phyloP scores from a whole-genome alignment of 805 yeast genomes.

The Hyphopichia homilentoma region DNA sequence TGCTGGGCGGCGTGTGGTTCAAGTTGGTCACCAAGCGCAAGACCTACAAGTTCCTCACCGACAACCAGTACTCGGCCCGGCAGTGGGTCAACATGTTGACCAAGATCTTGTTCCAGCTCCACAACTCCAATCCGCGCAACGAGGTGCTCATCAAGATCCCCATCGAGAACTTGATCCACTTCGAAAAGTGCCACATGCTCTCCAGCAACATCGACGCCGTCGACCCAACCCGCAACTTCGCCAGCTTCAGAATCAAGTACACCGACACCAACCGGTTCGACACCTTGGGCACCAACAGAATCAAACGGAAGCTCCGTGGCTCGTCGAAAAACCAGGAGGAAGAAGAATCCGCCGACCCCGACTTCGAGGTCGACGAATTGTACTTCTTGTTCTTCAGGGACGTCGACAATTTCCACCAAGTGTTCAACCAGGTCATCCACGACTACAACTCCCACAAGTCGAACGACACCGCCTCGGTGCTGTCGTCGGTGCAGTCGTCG shows the following conservation, averaged over 20 bases:
- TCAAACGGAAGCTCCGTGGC: slow-evolving; percentile 5
- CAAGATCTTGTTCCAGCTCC: slow-evolving; percentile 62
- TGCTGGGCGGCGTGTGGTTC: slow-evolving; percentile 46
- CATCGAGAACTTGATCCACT: slow-evolving; percentile 57
- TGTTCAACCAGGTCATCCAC: slow-evolving; percentile 28
- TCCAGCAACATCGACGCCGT: slow-evolving; percentile 6
- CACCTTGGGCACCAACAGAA: slow-evolving; percentile 3
- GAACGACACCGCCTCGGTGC: too few relatives aligned
- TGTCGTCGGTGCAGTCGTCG: too few relatives aligned
- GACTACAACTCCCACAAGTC: slow-evolving; percentile 1
- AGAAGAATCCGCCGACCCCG: too few relatives aligned
- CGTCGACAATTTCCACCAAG: slow-evolving; percentile 41
- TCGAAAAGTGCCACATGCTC: slow-evolving; percentile 42
- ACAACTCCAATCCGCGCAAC: slow-evolving; percentile 64
- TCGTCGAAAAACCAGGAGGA: too few relatives aligned
- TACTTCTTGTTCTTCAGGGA: slow-evolving; percentile 62
- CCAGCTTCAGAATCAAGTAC: slow-evolving; percentile 54
- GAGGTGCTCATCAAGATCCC: slow-evolving; percentile 80
- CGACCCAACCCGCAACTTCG: slow-evolving; percentile 20
- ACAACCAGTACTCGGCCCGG: slow-evolving; percentile 66
- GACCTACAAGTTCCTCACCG: slow-evolving; percentile 67
- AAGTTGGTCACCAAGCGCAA: slow-evolving; percentile 54
- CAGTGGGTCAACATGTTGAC: slow-evolving; percentile 76
- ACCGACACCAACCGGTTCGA: slow-evolving; percentile 24
- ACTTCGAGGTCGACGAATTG: slow-evolving; percentile 63